Conservation (phyloP, 73 alveolate genomes). For the Effrenium voratum region DNA sequence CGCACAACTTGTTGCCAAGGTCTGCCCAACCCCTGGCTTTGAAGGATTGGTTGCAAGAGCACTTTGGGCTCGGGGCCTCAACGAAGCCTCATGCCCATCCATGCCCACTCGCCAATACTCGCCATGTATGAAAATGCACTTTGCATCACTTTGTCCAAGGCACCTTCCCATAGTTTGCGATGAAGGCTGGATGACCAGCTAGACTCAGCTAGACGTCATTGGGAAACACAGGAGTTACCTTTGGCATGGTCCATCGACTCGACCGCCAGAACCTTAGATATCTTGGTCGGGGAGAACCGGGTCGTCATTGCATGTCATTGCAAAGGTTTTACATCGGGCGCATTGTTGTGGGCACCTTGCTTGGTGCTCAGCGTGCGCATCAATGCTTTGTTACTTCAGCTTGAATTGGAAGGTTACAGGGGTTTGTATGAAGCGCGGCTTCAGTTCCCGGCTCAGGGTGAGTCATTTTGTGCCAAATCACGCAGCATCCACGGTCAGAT, state of each 20-base stretch:
- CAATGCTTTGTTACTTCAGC: background rate
- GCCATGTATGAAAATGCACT: background rate
- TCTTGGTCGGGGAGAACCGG: background rate
- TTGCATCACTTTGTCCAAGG: background rate
- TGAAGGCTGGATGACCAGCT: background rate
- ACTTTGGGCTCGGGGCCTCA: slow-evolving; percentile 35
- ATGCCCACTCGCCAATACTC: background rate
- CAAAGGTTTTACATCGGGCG: slow-evolving; percentile 59
- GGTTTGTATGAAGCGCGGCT: slow-evolving; percentile 52
- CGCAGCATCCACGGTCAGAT: slow-evolving; percentile 18
- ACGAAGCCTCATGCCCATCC: background rate
- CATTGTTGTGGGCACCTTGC: slow-evolving; percentile 55
- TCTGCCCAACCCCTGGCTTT: background rate
- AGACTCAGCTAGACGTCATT: background rate
- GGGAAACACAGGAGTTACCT: slow-evolving; percentile 27
- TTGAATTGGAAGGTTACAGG: background rate
- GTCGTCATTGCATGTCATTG: background rate
- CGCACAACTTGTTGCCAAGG: background rate
- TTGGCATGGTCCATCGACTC: slow-evolving; percentile 61
- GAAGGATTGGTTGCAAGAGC: slow-evolving; percentile 6
- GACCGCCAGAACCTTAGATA: background rate
- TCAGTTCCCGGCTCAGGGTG: background rate
- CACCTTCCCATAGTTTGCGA: background rate
- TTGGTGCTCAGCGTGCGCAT: background rate
- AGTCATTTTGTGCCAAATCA: background rate